These are phyloP conservation scores for Trametes elegans DNA, from an alignment of 768 basidiomycete genomes.

Conservation along the genomic window DNA sequence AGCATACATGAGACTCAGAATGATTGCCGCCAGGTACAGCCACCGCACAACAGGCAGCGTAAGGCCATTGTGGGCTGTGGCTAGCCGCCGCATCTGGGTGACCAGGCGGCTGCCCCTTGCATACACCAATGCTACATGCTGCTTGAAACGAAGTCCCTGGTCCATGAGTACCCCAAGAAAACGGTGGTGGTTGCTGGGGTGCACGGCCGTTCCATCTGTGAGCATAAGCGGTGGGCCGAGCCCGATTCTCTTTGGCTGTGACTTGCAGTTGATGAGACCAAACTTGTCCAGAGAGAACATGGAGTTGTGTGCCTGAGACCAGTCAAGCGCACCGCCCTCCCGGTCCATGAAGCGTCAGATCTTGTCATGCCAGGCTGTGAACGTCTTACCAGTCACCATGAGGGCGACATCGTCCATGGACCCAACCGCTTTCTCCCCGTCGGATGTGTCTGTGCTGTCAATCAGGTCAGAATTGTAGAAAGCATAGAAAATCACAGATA, in stretches of 20 bases:
- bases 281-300: no score
- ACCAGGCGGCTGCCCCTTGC: conserved; percentile 23
- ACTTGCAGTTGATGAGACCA: conserved; percentile 1
- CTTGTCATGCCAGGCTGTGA: neutral
- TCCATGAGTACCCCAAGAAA: conserved; percentile 35
- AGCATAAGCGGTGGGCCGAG: conserved; percentile 15
- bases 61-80: conserved; percentile 23
- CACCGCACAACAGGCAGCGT: no score
- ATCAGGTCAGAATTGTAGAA: conserved; percentile 34
- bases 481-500: conserved; percentile 31
- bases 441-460: neutral
- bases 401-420: conserved; percentile 22
- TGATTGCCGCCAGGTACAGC: no score
- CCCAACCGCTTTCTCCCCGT: conserved; percentile 12
- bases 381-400: conserved; percentile 1
- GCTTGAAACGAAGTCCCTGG: conserved; percentile 27
- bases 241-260: neutral
- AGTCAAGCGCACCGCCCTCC: no score
- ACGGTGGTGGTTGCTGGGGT: conserved; percentile 19
- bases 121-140: conserved; percentile 16
- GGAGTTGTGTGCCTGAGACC: no score
- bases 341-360: no score
- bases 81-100: conserved; percentile 19
- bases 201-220: conserved; percentile 12
- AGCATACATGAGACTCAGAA: no score